These are phyloP conservation scores for Dalbergia cochinchinensis DNA, from an alignment of 306 rosid genomes.

Conservation along the genomic window DNA sequence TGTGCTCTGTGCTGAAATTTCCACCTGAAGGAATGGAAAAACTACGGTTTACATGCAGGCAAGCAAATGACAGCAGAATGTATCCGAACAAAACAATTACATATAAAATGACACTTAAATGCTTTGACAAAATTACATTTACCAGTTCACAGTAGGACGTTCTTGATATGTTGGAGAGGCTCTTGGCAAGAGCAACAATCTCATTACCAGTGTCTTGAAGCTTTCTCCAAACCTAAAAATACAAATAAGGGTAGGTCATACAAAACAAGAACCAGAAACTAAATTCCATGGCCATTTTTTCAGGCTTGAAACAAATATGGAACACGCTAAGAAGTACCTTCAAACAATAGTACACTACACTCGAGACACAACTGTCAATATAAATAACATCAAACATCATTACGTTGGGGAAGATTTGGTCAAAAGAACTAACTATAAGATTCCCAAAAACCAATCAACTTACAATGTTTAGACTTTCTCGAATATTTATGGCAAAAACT, in stretches of 20 bases:
- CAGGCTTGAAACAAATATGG: no score
- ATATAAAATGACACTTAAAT: background rate
- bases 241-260: conserved; percentile 34
- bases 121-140: conserved; percentile 52
- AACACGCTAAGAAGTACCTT: no score
- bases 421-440: no score
- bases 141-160: conserved; percentile 57
- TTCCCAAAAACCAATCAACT: no score
- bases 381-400: no score
- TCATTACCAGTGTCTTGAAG: conserved; percentile 67
- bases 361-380: no score
- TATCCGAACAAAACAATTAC: conserved; percentile 6
- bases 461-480: no score
- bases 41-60: conserved; percentile 35
- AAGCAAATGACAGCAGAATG: conserved; percentile 15
- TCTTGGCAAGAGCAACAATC: conserved; percentile 72
- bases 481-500: no score
- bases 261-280: conserved; percentile 39
- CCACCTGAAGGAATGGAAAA: conserved; percentile 52
- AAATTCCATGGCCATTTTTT: background rate
- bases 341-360: no score
- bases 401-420: no score
- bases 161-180: conserved; percentile 77
- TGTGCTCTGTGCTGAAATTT: conserved; percentile 53
- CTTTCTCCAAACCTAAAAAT: conserved; percentile 79